A percentile compares a stretch with the other conserved stretches of the same genome.
These are phyloP conservation scores for Aspergillus niger DNA, from an alignment of 2,329 filamentous ascomycete species.

Conservation along the genomic window DNA sequence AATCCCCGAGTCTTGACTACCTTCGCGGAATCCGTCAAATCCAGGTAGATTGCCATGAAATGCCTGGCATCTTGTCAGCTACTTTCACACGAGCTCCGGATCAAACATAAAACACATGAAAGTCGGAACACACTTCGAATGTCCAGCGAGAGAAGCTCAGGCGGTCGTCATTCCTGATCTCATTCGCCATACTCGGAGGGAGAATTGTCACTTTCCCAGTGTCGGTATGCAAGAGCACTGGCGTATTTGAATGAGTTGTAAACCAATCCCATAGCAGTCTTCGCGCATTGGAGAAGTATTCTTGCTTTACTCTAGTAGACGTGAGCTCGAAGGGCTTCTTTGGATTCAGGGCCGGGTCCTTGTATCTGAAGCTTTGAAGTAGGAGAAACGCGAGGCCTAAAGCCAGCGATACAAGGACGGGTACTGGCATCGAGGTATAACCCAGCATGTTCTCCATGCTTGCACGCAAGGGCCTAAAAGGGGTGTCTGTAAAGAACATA, in stretches of 20 bases:
- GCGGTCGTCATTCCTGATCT: not conserved
- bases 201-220: not conserved
- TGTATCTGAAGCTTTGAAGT: no score
- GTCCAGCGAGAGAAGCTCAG: not conserved
- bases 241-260: not conserved
- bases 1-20: not conserved
- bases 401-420: no score
- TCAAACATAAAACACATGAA: accelerated
- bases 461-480: no score
- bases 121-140: not conserved
- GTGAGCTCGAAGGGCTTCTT: not conserved
- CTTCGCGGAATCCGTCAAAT: not conserved
- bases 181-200: not conserved
- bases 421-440: no score
- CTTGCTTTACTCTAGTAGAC: not conserved
- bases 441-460: no score
- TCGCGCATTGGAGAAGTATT: not conserved
- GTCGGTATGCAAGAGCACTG: not conserved
- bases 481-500: no score
- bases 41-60: not conserved
- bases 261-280: not conserved
- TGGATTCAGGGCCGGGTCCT: not conserved
- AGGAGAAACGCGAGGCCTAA: no score
- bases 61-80: not conserved
- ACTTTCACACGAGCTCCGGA: not conserved